Conservation (phyloP, 495 filamentous ascomycete genomes). For the Talaromyces wortmannii region DNA sequence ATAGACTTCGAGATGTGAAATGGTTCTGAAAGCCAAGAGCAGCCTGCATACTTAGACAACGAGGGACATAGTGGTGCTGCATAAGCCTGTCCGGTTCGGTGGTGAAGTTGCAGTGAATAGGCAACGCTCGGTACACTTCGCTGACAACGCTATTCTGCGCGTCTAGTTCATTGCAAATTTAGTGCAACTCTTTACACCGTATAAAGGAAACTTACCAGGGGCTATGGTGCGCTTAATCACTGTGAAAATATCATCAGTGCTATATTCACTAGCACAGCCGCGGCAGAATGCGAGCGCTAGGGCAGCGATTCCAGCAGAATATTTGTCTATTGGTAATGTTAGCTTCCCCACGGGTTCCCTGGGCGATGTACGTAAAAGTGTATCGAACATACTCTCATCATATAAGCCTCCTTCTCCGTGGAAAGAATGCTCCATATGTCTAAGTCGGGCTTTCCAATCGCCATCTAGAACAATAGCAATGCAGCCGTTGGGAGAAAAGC, state of each 20-base stretch:
- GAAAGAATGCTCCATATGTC: conserved; percentile 48
- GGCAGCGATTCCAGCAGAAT: conserved; percentile 48
- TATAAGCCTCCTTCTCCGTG: conserved; percentile 28
- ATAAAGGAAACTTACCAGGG: conserved; percentile 33
- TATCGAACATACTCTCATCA: conserved; percentile 31
- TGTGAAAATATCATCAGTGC: conserved; percentile 71
- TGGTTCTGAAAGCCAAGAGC: conserved; percentile 60
- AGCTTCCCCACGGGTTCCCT: conserved; percentile 8
- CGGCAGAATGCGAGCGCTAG: conserved; percentile 55
- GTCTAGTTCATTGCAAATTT: conserved; percentile 29
- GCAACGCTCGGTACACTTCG: conserved; percentile 60
- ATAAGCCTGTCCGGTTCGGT: conserved; percentile 63
- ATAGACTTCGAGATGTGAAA: conserved; percentile 47
- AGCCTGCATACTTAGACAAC: conserved; percentile 63
- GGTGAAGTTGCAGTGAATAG: conserved; percentile 66
- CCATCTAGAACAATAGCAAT: conserved; percentile 57
- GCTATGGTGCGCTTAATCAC: conserved; percentile 45
- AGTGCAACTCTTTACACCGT: neutral
- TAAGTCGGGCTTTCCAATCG: conserved; percentile 58
- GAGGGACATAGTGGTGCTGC: conserved; percentile 57
- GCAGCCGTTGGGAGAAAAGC: conserved; percentile 70
- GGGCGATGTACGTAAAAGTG: neutral
- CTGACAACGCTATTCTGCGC: conserved; percentile 47
- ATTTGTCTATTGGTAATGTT: conserved; percentile 26
- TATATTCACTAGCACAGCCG: conserved; percentile 46